Conservation (phyloP, 2,329 filamentous ascomycete genomes). For the Aschersonia sp. region DNA sequence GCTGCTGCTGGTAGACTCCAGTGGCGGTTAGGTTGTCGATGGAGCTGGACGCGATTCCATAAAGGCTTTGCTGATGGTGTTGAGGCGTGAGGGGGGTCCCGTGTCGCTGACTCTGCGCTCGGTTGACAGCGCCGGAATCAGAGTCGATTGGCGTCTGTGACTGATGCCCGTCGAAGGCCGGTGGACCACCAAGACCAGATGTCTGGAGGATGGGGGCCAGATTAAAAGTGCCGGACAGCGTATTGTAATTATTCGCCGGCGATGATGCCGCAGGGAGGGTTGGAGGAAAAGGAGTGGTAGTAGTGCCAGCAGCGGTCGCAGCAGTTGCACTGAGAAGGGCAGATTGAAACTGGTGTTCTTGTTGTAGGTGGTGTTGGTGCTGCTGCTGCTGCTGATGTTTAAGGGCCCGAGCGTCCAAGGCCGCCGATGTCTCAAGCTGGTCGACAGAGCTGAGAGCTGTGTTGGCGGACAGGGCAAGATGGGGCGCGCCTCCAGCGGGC, state of each 20-base stretch:
- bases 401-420: slow-evolving; percentile 10
- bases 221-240: slow-evolving; percentile 6
- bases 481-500: slow-evolving; percentile 19
- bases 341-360: slow-evolving; percentile 9
- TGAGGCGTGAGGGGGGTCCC: slow-evolving; percentile 12
- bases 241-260: slow-evolving; percentile 16
- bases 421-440: slow-evolving; percentile 19
- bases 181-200: slow-evolving; percentile 10
- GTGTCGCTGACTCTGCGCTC: slow-evolving; percentile 38
- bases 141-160: slow-evolving; percentile 24
- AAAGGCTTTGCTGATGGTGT: slow-evolving; percentile 15
- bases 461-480: slow-evolving; percentile 31
- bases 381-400: slow-evolving; percentile 10
- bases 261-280: slow-evolving; percentile 9
- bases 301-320: slow-evolving; percentile 2
- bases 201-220: slow-evolving; percentile 16
- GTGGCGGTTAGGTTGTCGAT: slow-evolving; percentile 11
- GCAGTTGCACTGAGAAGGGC: slow-evolving; percentile 1
- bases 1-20: slow-evolving; percentile 13
- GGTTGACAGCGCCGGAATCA: slow-evolving; percentile 20
- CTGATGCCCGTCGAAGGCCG: slow-evolving; percentile 19
- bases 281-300: not conserved
- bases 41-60: slow-evolving; percentile 13
- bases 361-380: slow-evolving; percentile 15
- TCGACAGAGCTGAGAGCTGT: slow-evolving; percentile 31